Evolutionary conservation across 306 rosid genomes (phyloP).

Genomic region (Heteromeles arbutifolia): DNA sequence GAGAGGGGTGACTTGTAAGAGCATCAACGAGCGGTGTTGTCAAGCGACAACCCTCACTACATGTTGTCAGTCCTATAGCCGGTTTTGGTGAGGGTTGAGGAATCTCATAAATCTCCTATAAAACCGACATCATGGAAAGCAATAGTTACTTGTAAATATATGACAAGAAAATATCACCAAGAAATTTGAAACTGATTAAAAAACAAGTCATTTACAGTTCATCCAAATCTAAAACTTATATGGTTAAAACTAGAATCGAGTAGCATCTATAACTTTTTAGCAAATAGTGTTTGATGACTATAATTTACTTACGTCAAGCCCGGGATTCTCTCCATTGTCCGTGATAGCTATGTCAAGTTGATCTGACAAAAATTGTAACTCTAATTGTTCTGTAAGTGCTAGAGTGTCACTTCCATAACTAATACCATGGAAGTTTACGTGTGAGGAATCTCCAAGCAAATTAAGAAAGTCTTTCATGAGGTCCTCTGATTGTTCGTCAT

Average conservation of each 20-base stretch:
- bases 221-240: not conserved
- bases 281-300: not conserved
- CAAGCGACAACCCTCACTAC: constrained; percentile 2
- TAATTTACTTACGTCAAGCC: constrained; percentile 32
- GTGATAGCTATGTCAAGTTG: constrained; percentile 37
- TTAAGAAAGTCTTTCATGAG: constrained; percentile 32
- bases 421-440: constrained; percentile 14
- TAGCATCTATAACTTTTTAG: not conserved
- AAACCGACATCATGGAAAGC: not conserved
- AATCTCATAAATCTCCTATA: constrained; percentile 30
- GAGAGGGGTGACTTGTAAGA: constrained; percentile 21
- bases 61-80: constrained; percentile 1
- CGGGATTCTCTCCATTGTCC: constrained; percentile 32
- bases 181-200: not conserved
- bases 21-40: constrained; percentile 16
- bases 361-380: constrained; percentile 30
- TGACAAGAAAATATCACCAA: not conserved
- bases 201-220: not conserved
- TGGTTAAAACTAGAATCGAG: not conserved
- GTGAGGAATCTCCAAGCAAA: constrained; percentile 21
- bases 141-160: not conserved
- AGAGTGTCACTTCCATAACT: constrained; percentile 20
- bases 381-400: constrained; percentile 26
- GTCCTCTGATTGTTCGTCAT: constrained; percentile 25
- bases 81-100: constrained; percentile 21